A percentile compares a stretch with the other conserved stretches of the same genome.
These are phyloP conservation scores for Eutrema salsugineum DNA, from an alignment of 441 rosid species.

Conservation along the genomic window DNA sequence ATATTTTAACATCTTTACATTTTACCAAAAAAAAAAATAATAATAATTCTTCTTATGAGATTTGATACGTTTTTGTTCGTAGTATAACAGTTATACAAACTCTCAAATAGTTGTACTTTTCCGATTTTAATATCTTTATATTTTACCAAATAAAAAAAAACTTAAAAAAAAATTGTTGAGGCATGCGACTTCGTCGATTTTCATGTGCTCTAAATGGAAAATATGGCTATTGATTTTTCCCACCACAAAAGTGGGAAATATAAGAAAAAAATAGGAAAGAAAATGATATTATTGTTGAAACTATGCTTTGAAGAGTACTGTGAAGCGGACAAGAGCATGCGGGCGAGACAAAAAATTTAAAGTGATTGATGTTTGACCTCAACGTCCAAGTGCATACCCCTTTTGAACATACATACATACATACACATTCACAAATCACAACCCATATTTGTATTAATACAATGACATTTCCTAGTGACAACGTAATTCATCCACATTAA, in stretches of 20 bases:
- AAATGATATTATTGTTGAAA: not conserved
- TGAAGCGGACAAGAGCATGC: constrained; percentile 17
- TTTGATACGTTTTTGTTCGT: too few relatives aligned
- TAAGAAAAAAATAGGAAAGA: not conserved
- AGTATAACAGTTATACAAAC: too few relatives aligned
- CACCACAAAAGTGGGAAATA: not conserved
- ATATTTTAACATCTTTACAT: too few relatives aligned
- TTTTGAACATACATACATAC: not conserved
- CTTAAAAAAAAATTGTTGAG: not conserved
- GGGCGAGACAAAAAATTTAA: not conserved
- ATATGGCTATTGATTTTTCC: not conserved
- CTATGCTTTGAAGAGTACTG: not conserved
- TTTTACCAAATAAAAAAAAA: too few relatives aligned
- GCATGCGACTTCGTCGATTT: not conserved
- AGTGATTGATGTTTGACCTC: constrained; percentile 30
- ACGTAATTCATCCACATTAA: not conserved
- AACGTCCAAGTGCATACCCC: constrained; percentile 32
- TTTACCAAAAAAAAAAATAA: too few relatives aligned
- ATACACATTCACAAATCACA: not conserved
- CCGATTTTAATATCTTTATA: too few relatives aligned
- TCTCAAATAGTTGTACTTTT: too few relatives aligned
- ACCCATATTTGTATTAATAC: not conserved
- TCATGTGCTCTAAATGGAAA: constrained; percentile 20
- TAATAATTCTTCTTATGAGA: too few relatives aligned
- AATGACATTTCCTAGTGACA: not conserved